Base-by-base conservation (phyloP, 257 asterid species). In the Ophiorrhiza pumila region DNA sequence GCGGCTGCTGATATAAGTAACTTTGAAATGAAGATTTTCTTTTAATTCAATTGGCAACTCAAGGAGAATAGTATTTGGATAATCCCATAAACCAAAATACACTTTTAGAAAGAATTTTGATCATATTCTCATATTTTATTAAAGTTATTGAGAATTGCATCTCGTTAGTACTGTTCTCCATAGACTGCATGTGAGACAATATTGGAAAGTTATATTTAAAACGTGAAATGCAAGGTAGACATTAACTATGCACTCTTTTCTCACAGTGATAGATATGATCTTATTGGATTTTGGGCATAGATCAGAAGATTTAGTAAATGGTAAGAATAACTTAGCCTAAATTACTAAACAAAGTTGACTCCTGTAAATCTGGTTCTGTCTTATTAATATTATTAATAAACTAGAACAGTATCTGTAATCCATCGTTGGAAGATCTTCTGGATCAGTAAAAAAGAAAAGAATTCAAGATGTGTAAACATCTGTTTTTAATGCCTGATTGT, bases 301-400 rank as follows among this genome's bases (percentile, higher is more conserved):
- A 71, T 55, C 37, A 50, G 6, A 32, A 71, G 7, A 63, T 62
- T 35, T 65, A 77, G 32, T 63, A 5, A 71, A 65, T 73, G 70
- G 17, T 73, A 43, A 50, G 32, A 62, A 18, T 22, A 42, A 32
- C 64, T 56, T 45, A 75, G 72, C 77, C 68, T n/a, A n/a, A n/a
- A n/a, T 73, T 62, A 74, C 56, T 15, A 60, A 71, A 77, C 45
- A 87, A 79, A 80, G 79, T 86, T 85, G 89, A 83, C 85, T 81
- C 78, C 53, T 68, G 83, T 53, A 77, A 68, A 70, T 68, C 75
- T 47, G 68, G 71, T 72, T 80, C 56, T 65, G 65, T 66, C 46
- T 46, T n/a, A n/a, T n/a, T n/a, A n/a, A n/a, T n/a, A n/a, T n/a
- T n/a, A n/a, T 46, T 46, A 46, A 1, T 46, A 46, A 46, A 46